Percentiles rank a stretch among this genome's conserved stretches.
Evolutionary conservation across 768 basidiomycete genomes (phyloP).

Genomic region (Aureoboletus auriporus): DNA sequence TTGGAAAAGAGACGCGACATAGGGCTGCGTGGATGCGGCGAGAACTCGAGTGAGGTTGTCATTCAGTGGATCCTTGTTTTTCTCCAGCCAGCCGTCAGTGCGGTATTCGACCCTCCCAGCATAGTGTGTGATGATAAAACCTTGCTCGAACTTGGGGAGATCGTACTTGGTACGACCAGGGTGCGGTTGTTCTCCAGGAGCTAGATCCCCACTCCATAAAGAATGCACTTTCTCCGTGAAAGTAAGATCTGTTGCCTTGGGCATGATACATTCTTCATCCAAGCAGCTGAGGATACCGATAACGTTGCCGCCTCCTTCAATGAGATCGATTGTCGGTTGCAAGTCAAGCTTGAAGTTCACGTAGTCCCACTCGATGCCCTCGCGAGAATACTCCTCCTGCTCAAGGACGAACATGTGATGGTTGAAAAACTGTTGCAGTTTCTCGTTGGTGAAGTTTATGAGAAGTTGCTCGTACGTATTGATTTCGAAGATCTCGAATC

Average conservation of each 20-base stretch:
- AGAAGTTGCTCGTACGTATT: slow-evolving; percentile 97
- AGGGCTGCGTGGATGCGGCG: slow-evolving; percentile 75
- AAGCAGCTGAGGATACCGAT: slow-evolving; percentile 92
- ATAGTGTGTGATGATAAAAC: slow-evolving; percentile 94
- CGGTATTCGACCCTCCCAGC: slow-evolving; percentile 96
- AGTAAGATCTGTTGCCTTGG: slow-evolving; percentile 92
- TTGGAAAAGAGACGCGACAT: slow-evolving; percentile 78
- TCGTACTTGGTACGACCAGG: slow-evolving; percentile 82
- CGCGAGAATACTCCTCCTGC: slow-evolving; percentile 96
- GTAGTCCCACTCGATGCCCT: slow-evolving; percentile 96
- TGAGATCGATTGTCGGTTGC: slow-evolving; percentile 97
- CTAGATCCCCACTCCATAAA: slow-evolving; percentile 55
- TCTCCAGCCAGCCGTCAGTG: slow-evolving; percentile 96
- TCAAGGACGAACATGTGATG: slow-evolving; percentile 99
- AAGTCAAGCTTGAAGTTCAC: slow-evolving; percentile 97
- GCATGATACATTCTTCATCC: slow-evolving; percentile 99
- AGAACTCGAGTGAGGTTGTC: slow-evolving; percentile 92
- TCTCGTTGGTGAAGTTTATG: slow-evolving; percentile 99
- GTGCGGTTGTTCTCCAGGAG: slow-evolving; percentile 49
- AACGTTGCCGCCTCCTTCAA: slow-evolving; percentile 66
- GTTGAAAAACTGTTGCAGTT: slow-evolving; percentile 96
- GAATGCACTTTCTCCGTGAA: slow-evolving; percentile 90
- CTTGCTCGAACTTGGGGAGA: slow-evolving; percentile 84
- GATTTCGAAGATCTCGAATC: slow-evolving; percentile 94
- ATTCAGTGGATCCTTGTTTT: slow-evolving; percentile 98